phyloP scores from a whole-genome alignment of 192 early-diverging fungal species.

The Coemansia sp. region DNA sequence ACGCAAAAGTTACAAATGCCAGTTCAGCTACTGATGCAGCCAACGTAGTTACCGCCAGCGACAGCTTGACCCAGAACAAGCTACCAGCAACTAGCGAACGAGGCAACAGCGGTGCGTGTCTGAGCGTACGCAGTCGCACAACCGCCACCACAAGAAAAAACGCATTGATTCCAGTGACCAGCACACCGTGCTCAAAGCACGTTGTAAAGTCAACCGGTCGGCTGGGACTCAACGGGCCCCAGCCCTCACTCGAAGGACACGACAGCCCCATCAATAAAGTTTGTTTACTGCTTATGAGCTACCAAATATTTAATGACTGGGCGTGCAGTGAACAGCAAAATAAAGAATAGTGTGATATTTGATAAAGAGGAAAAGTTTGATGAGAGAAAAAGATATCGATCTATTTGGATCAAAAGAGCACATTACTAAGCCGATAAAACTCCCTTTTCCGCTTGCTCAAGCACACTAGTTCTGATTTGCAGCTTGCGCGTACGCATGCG shows the following conservation, averaged over 20 bases:
- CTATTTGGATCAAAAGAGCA: conserved; percentile 6
- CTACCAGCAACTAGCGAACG: background rate
- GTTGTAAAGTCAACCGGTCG: conserved; percentile 38
- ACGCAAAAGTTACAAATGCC: background rate
- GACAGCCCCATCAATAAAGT: conserved; percentile 4
- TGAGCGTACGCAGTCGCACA: conserved; percentile 5
- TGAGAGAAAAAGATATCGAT: no score
- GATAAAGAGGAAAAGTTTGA: no score
- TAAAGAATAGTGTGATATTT: no score
- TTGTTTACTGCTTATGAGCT: no score
- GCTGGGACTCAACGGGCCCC: conserved; percentile 36
- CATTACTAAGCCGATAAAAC: no score
- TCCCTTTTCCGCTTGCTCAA: no score
- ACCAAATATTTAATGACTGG: no score
- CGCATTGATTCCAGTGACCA: conserved; percentile 12
- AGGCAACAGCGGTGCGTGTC: background rate
- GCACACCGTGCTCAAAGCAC: conserved; percentile 42
- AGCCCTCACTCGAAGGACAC: conserved; percentile 45
- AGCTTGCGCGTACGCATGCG: no score
- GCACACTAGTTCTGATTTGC: no score
- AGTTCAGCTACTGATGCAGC: conserved; percentile 27
- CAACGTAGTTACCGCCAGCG: conserved; percentile 1
- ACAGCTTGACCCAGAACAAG: conserved; percentile 16
- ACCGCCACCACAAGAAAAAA: conserved; percentile 16
- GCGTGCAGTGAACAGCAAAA: no score